These are phyloP conservation scores for Debaryomyces hansenii DNA, from an alignment of 805 yeast genomes.

Conservation along the genomic window DNA sequence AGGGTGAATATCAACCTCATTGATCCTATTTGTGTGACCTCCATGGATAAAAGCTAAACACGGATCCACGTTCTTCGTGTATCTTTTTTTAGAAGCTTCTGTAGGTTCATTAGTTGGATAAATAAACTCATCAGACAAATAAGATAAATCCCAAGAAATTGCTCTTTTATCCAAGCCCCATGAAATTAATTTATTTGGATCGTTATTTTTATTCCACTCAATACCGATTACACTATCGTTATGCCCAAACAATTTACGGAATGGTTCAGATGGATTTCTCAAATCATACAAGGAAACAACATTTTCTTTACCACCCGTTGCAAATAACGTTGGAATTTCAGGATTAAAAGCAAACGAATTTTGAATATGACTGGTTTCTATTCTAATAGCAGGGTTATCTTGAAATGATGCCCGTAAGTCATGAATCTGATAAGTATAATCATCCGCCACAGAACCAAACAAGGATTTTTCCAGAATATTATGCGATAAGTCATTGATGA, in stretches of 20 bases:
- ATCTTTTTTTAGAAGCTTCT: slow-evolving; percentile 55
- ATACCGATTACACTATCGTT: slow-evolving; percentile 43
- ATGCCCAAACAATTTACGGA: slow-evolving; percentile 71
- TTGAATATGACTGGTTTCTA: slow-evolving; percentile 54
- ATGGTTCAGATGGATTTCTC: slow-evolving; percentile 56
- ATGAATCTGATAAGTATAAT: slow-evolving; percentile 57
- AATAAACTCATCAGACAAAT: slow-evolving; percentile 53
- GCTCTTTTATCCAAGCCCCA: slow-evolving; percentile 68
- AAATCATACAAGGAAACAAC: slow-evolving; percentile 75
- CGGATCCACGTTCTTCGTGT: slow-evolving; percentile 59
- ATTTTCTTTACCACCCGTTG: slow-evolving; percentile 78
- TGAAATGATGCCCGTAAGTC: slow-evolving; percentile 47
- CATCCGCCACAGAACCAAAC: slow-evolving; percentile 75
- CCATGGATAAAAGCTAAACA: slow-evolving; percentile 80
- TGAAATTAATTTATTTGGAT: slow-evolving; percentile 55
- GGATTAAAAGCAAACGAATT: slow-evolving; percentile 72
- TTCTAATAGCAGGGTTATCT: slow-evolving; percentile 43
- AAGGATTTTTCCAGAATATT: slow-evolving; percentile 41
- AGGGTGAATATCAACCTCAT: slow-evolving; percentile 71
- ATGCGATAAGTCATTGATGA: slow-evolving; percentile 70
- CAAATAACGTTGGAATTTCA: slow-evolving; percentile 51
- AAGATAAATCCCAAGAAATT: slow-evolving; percentile 70
- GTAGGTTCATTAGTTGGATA: slow-evolving; percentile 32
- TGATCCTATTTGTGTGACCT: slow-evolving; percentile 74
- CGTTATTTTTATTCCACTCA: slow-evolving; percentile 48